These are phyloP conservation scores for Phytopythium litorale DNA, from an alignment of 352 stramenopile genomes.

Conservation along the genomic window DNA sequence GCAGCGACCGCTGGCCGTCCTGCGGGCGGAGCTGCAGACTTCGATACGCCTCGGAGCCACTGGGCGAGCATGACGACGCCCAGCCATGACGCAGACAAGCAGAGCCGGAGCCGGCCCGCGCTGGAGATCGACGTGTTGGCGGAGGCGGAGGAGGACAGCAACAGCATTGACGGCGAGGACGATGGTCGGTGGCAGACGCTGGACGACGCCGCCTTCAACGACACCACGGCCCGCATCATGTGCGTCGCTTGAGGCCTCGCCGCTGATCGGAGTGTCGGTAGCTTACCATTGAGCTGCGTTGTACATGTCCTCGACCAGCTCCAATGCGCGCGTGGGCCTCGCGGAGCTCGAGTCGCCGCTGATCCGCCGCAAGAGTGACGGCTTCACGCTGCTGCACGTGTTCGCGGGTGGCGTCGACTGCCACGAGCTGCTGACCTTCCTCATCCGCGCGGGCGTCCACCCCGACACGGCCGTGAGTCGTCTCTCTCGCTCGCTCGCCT, in stretches of 20 bases:
- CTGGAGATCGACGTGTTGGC: not conserved
- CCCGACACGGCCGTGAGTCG: conserved; percentile 23
- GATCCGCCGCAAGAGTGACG: conserved; percentile 34
- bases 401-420: conserved; percentile 49
- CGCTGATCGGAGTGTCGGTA: not conserved
- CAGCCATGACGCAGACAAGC: not conserved
- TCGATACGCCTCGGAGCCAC: not conserved
- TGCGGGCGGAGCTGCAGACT: not conserved
- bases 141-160: not conserved
- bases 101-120: not conserved
- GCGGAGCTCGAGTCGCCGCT: conserved; percentile 20
- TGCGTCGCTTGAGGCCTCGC: conserved; percentile 11
- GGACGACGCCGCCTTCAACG: conserved; percentile 37
- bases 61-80: not conserved
- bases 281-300: not conserved
- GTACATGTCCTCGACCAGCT: conserved; percentile 11
- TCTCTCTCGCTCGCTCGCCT: not conserved
- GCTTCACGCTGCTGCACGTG: conserved; percentile 54
- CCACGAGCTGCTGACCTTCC: conserved; percentile 41
- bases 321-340: conserved; percentile 33
- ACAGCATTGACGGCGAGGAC: conserved; percentile 1
- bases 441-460: conserved; percentile 35
- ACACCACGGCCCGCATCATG: conserved; percentile 47
- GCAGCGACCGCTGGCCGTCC: not conserved
- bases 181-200: conserved; percentile 21